These are phyloP conservation scores for Polytolypa hystricis DNA, from an alignment of 2,329 filamentous ascomycete species.

Conservation along the genomic window DNA sequence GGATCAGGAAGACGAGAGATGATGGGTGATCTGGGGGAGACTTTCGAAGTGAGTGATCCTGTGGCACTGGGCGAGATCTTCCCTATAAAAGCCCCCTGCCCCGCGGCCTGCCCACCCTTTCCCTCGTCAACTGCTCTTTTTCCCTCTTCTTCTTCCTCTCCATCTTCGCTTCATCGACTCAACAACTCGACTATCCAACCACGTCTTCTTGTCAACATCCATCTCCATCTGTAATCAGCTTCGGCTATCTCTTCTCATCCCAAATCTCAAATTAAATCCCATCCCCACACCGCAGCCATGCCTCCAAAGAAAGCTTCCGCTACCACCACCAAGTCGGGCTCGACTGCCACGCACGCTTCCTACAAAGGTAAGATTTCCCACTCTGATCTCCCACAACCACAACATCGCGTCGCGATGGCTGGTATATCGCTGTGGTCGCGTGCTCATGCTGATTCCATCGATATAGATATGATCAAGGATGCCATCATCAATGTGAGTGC, in stretches of 20 bases:
- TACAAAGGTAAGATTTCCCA: conserved; percentile 51
- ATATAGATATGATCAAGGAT: conserved; percentile 61
- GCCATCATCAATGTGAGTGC: conserved; percentile 58
- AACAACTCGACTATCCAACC: too few species aligned
- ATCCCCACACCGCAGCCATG: conserved; percentile 37
- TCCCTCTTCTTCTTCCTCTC: neutral
- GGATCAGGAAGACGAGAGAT: neutral
- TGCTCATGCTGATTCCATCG: conserved; percentile 40
- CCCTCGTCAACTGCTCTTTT: neutral
- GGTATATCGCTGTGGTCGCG: conserved; percentile 38
- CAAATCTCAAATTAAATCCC: neutral
- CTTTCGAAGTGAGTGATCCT: neutral
- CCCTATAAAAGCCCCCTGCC: neutral
- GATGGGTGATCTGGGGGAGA: too few species aligned
- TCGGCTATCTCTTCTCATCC: neutral
- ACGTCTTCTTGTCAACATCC: too few species aligned
- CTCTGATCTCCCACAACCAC: conserved; percentile 33
- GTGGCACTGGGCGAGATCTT: neutral
- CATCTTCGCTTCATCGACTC: neutral
- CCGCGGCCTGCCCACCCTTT: neutral
- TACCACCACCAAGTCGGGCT: conserved; percentile 48
- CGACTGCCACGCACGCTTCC: conserved; percentile 47
- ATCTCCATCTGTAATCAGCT: neutral
- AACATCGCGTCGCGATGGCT: conserved; percentile 34
- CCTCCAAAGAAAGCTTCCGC: conserved; percentile 52